A percentile compares a stretch with the other conserved stretches of the same genome.
phyloP scores from a whole-genome alignment of 495 filamentous ascomycete genomes.

The Cercophora samala region DNA sequence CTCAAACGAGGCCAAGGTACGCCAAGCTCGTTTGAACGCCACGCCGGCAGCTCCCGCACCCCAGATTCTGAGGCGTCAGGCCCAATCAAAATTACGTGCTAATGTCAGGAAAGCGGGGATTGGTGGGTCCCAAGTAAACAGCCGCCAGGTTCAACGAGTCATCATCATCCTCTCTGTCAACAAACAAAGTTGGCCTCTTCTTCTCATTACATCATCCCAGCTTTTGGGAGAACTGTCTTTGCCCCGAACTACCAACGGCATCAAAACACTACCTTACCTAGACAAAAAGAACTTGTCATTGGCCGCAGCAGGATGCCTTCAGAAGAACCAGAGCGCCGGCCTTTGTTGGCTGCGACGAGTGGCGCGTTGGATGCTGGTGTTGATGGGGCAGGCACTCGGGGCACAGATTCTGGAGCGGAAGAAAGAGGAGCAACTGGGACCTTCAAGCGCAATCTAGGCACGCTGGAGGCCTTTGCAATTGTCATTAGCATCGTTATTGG shows the following conservation, averaged over 20 bases:
- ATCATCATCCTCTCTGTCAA: neutral
- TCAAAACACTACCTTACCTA: neutral
- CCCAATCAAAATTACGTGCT: neutral
- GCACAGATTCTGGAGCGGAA: neutral
- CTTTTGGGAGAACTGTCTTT: neutral
- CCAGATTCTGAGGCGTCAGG: neutral
- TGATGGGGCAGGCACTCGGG: neutral
- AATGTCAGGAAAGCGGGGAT: neutral
- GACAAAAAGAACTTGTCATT: neutral
- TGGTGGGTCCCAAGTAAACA: neutral
- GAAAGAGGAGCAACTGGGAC: constrained; percentile 23
- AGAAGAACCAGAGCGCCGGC: neutral
- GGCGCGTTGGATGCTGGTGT: neutral
- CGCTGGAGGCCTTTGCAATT: constrained; percentile 53
- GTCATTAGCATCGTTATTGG: constrained; percentile 57
- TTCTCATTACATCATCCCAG: neutral
- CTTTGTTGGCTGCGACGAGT: neutral
- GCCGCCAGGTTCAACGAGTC: neutral
- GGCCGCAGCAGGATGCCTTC: neutral
- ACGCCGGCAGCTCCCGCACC: neutral
- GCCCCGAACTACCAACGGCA: neutral
- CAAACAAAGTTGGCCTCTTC: neutral
- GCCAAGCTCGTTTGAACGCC: neutral
- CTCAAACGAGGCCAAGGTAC: neutral
- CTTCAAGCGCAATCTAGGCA: constrained; percentile 47